A percentile compares a stretch with the other conserved stretches of the same genome.
phyloP scores from a whole-genome alignment of 805 yeast genomes.

The Huiozyma naganishii region DNA sequence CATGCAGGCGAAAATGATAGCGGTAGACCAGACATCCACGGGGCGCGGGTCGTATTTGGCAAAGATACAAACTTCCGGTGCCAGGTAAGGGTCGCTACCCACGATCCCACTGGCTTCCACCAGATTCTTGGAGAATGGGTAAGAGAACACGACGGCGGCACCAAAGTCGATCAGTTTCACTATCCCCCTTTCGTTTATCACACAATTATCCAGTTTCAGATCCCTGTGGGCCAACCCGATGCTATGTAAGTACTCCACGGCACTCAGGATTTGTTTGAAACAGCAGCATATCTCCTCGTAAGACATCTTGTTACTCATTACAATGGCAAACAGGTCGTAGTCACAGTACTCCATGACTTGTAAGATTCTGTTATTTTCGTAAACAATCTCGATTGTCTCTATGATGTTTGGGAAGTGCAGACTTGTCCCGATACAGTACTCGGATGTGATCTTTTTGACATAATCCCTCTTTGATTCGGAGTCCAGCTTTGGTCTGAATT shows the following conservation, averaged over 20 bases:
- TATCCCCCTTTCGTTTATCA: constrained; percentile 68
- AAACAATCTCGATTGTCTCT: constrained; percentile 83
- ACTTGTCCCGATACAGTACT: constrained; percentile 88
- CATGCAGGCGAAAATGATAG: constrained; percentile 89
- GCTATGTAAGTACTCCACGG: constrained; percentile 68
- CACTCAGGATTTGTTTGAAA: constrained; percentile 74
- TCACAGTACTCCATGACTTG: constrained; percentile 96
- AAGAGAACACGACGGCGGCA: constrained; percentile 81
- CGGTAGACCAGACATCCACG: constrained; percentile 89
- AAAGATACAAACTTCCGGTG: constrained; percentile 85
- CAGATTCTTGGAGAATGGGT: constrained; percentile 65
- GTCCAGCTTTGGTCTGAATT: constrained; percentile 66
- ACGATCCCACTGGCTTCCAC: constrained; percentile 77
- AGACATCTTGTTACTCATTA: constrained; percentile 85
- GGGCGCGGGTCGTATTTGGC: constrained; percentile 83
- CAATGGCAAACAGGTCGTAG: constrained; percentile 85
- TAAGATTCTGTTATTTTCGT: constrained; percentile 74
- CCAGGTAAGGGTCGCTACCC: constrained; percentile 81
- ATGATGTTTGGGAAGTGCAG: constrained; percentile 82
- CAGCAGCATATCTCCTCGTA: constrained; percentile 75
- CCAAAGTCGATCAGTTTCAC: constrained; percentile 91
- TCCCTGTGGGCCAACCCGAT: constrained; percentile 89
- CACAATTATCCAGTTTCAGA: constrained; percentile 87
- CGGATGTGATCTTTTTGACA: constrained; percentile 86
- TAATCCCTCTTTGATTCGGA: constrained; percentile 76